Base-by-base conservation (phyloP, 1,284 basidiomycete species). In the Puccinia polysora region DNA sequence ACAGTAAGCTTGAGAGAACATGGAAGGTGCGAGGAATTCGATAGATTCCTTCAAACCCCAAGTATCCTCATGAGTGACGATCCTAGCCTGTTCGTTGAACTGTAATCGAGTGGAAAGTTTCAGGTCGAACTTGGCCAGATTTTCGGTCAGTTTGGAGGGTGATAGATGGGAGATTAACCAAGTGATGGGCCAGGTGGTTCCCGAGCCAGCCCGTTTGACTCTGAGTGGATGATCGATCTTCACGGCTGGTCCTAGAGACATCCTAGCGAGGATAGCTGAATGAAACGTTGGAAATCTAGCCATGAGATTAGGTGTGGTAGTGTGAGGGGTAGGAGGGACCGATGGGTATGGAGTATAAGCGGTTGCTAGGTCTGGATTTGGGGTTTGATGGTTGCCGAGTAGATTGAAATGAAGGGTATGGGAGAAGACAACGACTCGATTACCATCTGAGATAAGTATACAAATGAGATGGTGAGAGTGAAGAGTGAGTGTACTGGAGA, bases 31-130 rank as follows among this genome's bases (percentile, higher is more conserved):
- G 25, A 55, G 10, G 34, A 38, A 65, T 20, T 65, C 64, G 20
- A 65, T 1, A 25, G 30, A 4, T 12, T 65, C 49, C 32, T 65
- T 50, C 12, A 65, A 2, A 20, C 64, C 64, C 64, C 64, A 65
- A 14, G 36, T 53, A 47, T 65, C 64, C 50, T 65, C 30, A 30
- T 65, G 64, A 34, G 32, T 23, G 49, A 65, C 64, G 32, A 65
- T 65, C 7, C 50, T 7, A 47, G 64, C 64, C 23, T 65, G 64
- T 23, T 65, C 64, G 20, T 65, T 65, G 23, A 65, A 65, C n/a
- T 55, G 30, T 1, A 65, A 34, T 4, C 49, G 6, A 8, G 64
- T 65, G 1, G 64, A 65, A 2, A 65, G 34, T 34, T 36, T 65
- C 7, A 65, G 64, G 14, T 65, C 45, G 20, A 53, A 53, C 1